phyloP scores from a whole-genome alignment of 1,284 basidiomycete species.

The Ceraceosorus guamensis region DNA sequence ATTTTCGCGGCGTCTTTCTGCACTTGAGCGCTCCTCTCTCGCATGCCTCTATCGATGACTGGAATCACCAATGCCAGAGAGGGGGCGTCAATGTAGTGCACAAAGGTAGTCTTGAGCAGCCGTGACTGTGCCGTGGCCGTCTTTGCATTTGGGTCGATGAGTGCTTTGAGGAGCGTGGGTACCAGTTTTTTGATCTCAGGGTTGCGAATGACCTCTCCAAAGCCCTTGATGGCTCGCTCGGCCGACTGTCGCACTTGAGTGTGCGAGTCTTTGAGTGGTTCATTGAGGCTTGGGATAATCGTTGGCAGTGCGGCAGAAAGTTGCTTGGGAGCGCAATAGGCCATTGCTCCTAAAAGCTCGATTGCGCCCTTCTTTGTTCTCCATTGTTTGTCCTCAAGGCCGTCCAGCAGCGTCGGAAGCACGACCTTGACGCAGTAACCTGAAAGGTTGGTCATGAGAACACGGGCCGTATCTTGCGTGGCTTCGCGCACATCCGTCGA shows the following conservation, averaged over 20 bases:
- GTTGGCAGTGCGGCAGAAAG: conserved; percentile 90
- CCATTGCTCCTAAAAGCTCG: conserved; percentile 97
- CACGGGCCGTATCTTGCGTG: conserved; percentile 80
- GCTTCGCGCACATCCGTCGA: conserved; percentile 87
- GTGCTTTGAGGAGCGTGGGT: conserved; percentile 83
- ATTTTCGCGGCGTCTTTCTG: conserved; percentile 96
- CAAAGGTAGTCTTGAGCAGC: conserved; percentile 87
- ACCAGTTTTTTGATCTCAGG: conserved; percentile 83
- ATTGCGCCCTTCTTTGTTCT: conserved; percentile 96
- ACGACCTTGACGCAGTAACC: conserved; percentile 71
- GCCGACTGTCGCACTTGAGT: conserved; percentile 89
- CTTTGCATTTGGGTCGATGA: conserved; percentile 85
- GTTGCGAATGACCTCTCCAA: conserved; percentile 64
- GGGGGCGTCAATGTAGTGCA: conserved; percentile 96
- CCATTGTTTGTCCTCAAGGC: conserved; percentile 98
- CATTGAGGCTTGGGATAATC: conserved; percentile 89
- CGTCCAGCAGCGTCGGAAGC: conserved; percentile 78
- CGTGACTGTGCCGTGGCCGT: conserved; percentile 75
- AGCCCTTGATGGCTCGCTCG: conserved; percentile 92
- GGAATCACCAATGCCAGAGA: conserved; percentile 94
- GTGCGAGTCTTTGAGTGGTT: conserved; percentile 92
- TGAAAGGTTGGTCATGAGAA: conserved; percentile 84
- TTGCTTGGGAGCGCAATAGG: conserved; percentile 92
- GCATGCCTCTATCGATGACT: conserved; percentile 85
- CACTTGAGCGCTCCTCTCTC: conserved; percentile 82